Evolutionary conservation across 257 asterid species (phyloP).

Genomic region (Fraxinus cuspidata): DNA sequence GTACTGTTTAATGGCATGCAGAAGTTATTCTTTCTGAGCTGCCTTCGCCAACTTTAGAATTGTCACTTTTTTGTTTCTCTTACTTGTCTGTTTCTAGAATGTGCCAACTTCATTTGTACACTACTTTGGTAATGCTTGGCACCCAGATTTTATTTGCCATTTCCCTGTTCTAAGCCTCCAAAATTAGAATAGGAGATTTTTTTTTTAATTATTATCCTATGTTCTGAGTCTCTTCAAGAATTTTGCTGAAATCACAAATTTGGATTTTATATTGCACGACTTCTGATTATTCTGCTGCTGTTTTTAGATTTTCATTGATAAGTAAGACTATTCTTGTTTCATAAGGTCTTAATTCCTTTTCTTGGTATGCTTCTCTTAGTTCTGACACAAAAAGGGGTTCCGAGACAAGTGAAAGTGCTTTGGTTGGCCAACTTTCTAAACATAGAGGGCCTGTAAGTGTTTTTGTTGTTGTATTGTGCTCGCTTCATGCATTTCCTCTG

Average conservation of each 20-base stretch:
- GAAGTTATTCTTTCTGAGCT: slow-evolving; percentile 12
- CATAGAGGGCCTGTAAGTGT: slow-evolving; percentile 90
- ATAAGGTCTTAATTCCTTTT: slow-evolving; percentile 18
- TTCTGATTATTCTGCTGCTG: slow-evolving; percentile 12
- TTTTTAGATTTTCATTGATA: slow-evolving; percentile 18
- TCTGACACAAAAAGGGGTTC: slow-evolving; percentile 47
- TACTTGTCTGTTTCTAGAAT: neutral
- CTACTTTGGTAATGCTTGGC: slow-evolving; percentile 5
- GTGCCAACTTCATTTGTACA: slow-evolving; percentile 18
- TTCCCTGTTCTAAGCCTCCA: neutral
- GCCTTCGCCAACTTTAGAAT: neutral
- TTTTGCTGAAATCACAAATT: neutral
- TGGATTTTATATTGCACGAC: neutral
- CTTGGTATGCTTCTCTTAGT: slow-evolving; percentile 33
- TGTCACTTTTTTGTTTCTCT: slow-evolving; percentile 1
- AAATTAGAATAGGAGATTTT: neutral
- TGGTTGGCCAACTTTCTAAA: slow-evolving; percentile 65
- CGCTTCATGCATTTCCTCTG: slow-evolving; percentile 12
- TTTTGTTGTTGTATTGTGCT: slow-evolving; percentile 21
- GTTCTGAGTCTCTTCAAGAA: neutral
- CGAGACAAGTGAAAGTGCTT: slow-evolving; percentile 64
- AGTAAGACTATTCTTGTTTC: slow-evolving; percentile 4
- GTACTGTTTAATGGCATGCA: neutral
- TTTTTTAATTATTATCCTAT: neutral
- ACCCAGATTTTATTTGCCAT: neutral